phyloP scores from a whole-genome alignment of 805 yeast species.

The Dipodascopsis uninucleata region DNA sequence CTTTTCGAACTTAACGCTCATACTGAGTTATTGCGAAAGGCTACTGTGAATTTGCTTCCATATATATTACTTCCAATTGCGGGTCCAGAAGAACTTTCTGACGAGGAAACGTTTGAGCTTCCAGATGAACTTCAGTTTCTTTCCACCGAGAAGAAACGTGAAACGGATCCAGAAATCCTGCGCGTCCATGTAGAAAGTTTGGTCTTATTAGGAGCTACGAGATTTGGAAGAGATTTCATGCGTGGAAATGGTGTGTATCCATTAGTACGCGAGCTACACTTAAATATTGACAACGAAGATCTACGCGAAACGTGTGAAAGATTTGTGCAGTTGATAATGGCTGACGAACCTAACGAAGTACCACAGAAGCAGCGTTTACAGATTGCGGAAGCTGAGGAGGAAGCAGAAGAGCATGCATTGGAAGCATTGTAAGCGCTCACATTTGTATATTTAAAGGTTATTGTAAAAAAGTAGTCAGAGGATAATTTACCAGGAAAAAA shows the following conservation, averaged over 20 bases:
- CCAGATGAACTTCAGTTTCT: constrained; percentile 85
- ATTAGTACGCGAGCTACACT: constrained; percentile 71
- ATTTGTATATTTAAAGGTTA: not conserved
- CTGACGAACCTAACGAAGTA: constrained; percentile 46
- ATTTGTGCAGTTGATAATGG: constrained; percentile 82
- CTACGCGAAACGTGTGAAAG: constrained; percentile 74
- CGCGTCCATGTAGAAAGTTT: constrained; percentile 75
- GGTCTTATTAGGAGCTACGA: constrained; percentile 73
- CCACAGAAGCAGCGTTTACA: constrained; percentile 48
- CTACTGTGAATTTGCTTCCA: constrained; percentile 69
- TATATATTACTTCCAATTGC: constrained; percentile 79
- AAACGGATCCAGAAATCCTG: constrained; percentile 59
- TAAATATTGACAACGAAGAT: constrained; percentile 40
- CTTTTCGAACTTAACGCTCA: constrained; percentile 77
- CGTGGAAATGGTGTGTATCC: constrained; percentile 84
- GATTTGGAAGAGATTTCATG: constrained; percentile 65
- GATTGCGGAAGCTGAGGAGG: constrained; percentile 41
- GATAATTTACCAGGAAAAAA: no score
- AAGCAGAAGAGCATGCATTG: constrained; percentile 39
- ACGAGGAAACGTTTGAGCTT: constrained; percentile 79
- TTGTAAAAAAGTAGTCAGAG: not conserved
- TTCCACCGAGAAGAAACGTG: constrained; percentile 72
- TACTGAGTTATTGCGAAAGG: constrained; percentile 53
- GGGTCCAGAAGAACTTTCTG: constrained; percentile 68
- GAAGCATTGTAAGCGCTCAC: constrained; percentile 9